These are phyloP conservation scores for Ceratocystis variospora DNA, from an alignment of 2,329 filamentous ascomycete species.

Conservation along the genomic window DNA sequence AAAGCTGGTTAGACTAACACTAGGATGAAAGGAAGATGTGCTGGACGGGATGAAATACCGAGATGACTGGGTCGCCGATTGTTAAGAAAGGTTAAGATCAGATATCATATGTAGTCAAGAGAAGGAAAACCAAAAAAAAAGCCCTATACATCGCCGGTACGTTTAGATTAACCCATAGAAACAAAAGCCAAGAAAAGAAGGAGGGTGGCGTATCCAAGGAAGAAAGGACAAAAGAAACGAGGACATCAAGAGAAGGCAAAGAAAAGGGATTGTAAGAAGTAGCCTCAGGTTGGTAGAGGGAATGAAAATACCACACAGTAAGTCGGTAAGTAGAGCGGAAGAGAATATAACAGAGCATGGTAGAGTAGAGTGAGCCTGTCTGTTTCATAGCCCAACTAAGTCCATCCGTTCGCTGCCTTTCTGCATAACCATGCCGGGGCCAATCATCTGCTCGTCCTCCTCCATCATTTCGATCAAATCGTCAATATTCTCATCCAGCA, in stretches of 20 bases:
- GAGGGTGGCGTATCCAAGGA: not conserved
- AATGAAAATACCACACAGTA: not conserved
- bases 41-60: not conserved
- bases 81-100: not conserved
- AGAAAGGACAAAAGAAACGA: not conserved
- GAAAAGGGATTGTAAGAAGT: not conserved
- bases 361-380: not conserved
- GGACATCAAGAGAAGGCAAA: not conserved
- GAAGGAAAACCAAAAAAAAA: not conserved
- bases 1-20: not conserved
- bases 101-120: not conserved
- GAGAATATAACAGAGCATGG: not conserved
- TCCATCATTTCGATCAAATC: conserved; percentile 50
- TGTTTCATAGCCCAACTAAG: conserved; percentile 19
- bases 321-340: not conserved
- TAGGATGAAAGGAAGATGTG: not conserved
- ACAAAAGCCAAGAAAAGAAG: not conserved
- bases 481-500: conserved; percentile 51
- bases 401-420: conserved; percentile 24
- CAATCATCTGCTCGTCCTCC: conserved; percentile 40
- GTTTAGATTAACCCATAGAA: conserved; percentile 1
- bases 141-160: not conserved
- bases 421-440: conserved; percentile 24
- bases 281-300: not conserved
- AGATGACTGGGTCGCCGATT: not conserved